phyloP scores from a whole-genome alignment of 495 filamentous ascomycete genomes.

The Penicillium longicatenatum region DNA sequence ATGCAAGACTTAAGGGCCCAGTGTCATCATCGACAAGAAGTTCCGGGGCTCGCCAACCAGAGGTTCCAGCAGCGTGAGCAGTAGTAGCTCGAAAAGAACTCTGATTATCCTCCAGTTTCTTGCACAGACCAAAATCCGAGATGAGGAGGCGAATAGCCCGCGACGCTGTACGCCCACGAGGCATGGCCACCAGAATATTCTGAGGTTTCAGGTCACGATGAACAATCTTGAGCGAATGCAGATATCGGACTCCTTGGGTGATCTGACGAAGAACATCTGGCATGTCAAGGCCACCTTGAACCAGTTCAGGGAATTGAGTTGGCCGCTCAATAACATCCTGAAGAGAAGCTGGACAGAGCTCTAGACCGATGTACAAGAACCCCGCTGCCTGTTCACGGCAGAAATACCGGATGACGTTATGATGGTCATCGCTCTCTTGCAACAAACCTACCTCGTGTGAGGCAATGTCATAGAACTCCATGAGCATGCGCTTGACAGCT shows the following conservation, averaged over 20 bases:
- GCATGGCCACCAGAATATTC: constrained; percentile 81
- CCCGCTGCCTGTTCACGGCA: constrained; percentile 82
- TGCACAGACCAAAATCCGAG: constrained; percentile 96
- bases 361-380: constrained; percentile 96
- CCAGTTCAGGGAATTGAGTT: constrained; percentile 57
- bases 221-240: constrained; percentile 91
- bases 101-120: constrained; percentile 94
- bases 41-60: constrained; percentile 95
- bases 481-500: constrained; percentile 94
- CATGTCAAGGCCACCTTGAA: constrained; percentile 53
- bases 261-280: constrained; percentile 80
- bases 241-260: constrained; percentile 79
- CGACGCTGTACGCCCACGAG: constrained; percentile 38
- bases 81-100: constrained; percentile 94
- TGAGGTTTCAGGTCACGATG: constrained; percentile 97
- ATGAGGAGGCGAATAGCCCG: constrained; percentile 73
- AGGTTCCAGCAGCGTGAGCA: constrained; percentile 88
- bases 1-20: constrained; percentile 32
- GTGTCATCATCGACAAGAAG: constrained; percentile 79
- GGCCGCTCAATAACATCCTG: constrained; percentile 83
- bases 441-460: constrained; percentile 88
- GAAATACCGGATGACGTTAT: constrained; percentile 95
- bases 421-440: constrained; percentile 91
- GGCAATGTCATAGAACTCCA: constrained; percentile 92
- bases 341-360: constrained; percentile 92